A percentile compares a stretch with the other conserved stretches of the same genome.
These are phyloP conservation scores for Trichosporon faecale DNA, from an alignment of 1,284 basidiomycete genomes.

Conservation along the genomic window DNA sequence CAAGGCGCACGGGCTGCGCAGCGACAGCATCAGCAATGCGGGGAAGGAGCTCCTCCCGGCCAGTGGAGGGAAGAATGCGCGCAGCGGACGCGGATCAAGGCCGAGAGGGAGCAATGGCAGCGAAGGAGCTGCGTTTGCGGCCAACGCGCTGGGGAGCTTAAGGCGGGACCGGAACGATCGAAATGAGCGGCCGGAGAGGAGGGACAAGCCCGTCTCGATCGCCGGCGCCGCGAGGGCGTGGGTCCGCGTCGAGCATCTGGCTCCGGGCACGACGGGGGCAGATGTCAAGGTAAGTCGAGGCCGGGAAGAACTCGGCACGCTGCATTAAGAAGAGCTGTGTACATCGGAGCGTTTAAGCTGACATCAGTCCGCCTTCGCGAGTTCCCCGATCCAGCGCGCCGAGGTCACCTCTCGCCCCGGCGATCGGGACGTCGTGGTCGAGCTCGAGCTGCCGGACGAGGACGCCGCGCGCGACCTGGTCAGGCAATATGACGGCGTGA, in stretches of 20 bases:
- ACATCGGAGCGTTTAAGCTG: background rate
- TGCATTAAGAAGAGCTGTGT: background rate
- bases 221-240: constrained; percentile 70
- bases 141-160: background rate
- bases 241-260: constrained; percentile 71
- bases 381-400: constrained; percentile 64
- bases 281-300: constrained; percentile 64
- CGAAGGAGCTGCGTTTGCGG: constrained; percentile 10
- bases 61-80: constrained; percentile 7
- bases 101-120: background rate
- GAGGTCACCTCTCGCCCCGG: constrained; percentile 47
- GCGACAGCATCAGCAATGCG: background rate
- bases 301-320: too few species aligned
- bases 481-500: constrained; percentile 69
- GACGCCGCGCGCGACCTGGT: constrained; percentile 66
- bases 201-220: constrained; percentile 53
- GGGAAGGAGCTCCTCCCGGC: constrained; percentile 19
- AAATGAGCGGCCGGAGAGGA: background rate
- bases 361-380: constrained; percentile 71
- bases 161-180: background rate
- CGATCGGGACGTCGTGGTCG: constrained; percentile 59
- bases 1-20: constrained; percentile 32
- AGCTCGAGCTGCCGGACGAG: constrained; percentile 68
- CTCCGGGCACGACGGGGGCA: constrained; percentile 71
- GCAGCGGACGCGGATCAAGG: constrained; percentile 9